Evolutionary conservation across 2,329 filamentous ascomycete species (phyloP).

Genomic region (Botrytis galanthina): DNA sequence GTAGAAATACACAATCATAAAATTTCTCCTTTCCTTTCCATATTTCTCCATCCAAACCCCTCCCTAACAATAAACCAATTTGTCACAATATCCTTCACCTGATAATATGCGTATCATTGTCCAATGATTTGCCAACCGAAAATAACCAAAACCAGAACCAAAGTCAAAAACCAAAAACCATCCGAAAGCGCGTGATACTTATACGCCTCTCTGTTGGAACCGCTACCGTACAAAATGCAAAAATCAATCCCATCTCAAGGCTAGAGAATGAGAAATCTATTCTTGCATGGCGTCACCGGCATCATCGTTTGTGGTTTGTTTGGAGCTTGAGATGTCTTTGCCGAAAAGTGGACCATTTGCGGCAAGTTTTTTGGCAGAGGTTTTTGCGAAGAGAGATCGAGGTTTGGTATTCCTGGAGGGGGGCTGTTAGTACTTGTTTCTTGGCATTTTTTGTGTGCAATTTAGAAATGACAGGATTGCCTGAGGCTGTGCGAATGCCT

Average conservation of each 20-base stretch:
- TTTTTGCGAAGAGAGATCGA: slow-evolving; percentile 65
- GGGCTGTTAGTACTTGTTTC: slow-evolving; percentile 29
- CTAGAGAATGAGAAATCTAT: slow-evolving; percentile 5
- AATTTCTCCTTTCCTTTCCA: neutral
- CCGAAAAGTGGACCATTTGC: slow-evolving; percentile 31
- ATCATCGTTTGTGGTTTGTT: neutral
- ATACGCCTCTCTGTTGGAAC: slow-evolving; percentile 15
- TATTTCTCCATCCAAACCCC: slow-evolving; percentile 12
- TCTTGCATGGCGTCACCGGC: slow-evolving; percentile 15
- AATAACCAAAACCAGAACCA: slow-evolving; percentile 10
- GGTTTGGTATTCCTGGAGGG: slow-evolving; percentile 55
- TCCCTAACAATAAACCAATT: slow-evolving; percentile 8
- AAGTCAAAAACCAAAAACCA: neutral
- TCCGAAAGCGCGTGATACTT: slow-evolving; percentile 14
- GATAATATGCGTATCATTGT: slow-evolving; percentile 6
- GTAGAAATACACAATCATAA: slow-evolving; percentile 19
- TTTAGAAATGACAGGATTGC: neutral
- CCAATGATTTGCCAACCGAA: slow-evolving; percentile 10
- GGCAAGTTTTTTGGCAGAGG: slow-evolving; percentile 59
- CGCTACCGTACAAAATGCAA: neutral
- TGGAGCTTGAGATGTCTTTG: slow-evolving; percentile 12
- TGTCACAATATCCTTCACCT: slow-evolving; percentile 16
- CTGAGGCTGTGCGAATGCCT: neutral
- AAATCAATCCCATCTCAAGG: neutral
- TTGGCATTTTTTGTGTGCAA: neutral